phyloP scores from a whole-genome alignment of 306 rosid genomes.

The Alnus glutinosa region DNA sequence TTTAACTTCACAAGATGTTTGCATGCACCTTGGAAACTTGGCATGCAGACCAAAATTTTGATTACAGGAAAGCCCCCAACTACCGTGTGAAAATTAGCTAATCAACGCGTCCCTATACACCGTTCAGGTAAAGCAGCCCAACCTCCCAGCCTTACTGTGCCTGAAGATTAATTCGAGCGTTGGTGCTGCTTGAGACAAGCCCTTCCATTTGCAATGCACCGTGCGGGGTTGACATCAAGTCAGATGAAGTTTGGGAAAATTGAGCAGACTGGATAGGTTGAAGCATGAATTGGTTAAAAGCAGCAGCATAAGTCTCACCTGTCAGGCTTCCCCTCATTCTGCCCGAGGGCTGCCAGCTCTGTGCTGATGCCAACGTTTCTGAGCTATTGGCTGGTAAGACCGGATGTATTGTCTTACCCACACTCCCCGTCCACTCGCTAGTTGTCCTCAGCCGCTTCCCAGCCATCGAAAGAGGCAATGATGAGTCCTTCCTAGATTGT shows the following conservation, averaged over 20 bases:
- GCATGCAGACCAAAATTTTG: neutral
- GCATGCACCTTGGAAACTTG: neutral
- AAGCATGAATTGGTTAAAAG: conserved; percentile 5
- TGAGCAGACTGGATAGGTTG: neutral
- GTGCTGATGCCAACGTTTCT: neutral
- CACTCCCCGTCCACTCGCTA: neutral
- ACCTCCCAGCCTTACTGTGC: neutral
- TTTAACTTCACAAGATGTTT: neutral
- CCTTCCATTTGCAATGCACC: neutral
- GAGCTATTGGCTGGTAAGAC: neutral
- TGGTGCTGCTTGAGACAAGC: neutral
- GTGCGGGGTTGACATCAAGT: neutral
- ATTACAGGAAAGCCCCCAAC: neutral
- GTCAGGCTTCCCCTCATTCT: conserved; percentile 9
- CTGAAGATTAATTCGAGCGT: neutral
- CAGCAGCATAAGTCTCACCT: neutral
- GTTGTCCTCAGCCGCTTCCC: neutral
- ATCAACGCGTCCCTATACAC: neutral
- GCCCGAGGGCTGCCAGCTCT: conserved; percentile 6
- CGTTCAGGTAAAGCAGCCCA: neutral
- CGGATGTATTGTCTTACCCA: neutral
- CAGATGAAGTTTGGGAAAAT: neutral
- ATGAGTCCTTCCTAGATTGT: neutral
- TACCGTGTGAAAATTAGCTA: neutral
- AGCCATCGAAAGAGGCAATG: neutral